These are phyloP conservation scores for Phytopythium delawarense DNA, from an alignment of 352 stramenopile species.

Conservation along the genomic window DNA sequence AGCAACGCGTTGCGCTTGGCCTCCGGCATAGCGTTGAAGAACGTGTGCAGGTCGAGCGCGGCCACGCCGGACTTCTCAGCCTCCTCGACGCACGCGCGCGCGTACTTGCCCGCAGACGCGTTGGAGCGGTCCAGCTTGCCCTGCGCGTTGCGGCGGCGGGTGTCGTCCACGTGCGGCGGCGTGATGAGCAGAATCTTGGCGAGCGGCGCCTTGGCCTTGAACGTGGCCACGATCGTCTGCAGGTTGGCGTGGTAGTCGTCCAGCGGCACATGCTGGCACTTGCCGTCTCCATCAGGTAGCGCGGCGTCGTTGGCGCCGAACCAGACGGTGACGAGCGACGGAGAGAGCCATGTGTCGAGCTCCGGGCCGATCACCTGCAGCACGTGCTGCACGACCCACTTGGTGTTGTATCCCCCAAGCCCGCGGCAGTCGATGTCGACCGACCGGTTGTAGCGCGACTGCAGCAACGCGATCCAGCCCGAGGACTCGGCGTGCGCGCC, in stretches of 20 bases:
- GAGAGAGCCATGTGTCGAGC: constrained; percentile 9
- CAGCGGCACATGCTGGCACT: constrained; percentile 42
- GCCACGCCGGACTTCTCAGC: constrained; percentile 18
- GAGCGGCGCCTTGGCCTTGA: constrained; percentile 14
- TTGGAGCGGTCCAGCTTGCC: constrained; percentile 39
- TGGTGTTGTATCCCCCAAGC: constrained; percentile 45
- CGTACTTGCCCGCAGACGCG: constrained; percentile 33
- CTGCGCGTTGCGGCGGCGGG: constrained; percentile 10
- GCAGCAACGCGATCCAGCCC: constrained; percentile 37
- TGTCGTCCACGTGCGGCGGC: constrained; percentile 49
- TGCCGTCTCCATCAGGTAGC: constrained; percentile 13
- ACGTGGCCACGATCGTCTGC: constrained; percentile 17
- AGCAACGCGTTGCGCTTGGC: constrained; percentile 28
- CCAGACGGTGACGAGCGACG: constrained; percentile 58
- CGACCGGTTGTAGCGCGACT: constrained; percentile 40
- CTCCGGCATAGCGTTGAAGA: constrained; percentile 36
- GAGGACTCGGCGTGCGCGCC: constrained; percentile 20
- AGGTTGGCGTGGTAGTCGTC: constrained; percentile 43
- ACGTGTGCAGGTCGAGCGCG: constrained; percentile 41
- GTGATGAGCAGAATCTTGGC: constrained; percentile 49
- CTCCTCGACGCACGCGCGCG: constrained; percentile 37
- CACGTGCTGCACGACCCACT: constrained; percentile 43
- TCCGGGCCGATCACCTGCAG: constrained; percentile 25
- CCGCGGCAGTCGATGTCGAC: constrained; percentile 44
- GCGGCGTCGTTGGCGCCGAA: constrained; percentile 71